Evolutionary conservation across 495 filamentous ascomycete genomes (phyloP), one percentile per base, ranked within the genome.

Genomic region (Xylaria bambusicola): DNA sequence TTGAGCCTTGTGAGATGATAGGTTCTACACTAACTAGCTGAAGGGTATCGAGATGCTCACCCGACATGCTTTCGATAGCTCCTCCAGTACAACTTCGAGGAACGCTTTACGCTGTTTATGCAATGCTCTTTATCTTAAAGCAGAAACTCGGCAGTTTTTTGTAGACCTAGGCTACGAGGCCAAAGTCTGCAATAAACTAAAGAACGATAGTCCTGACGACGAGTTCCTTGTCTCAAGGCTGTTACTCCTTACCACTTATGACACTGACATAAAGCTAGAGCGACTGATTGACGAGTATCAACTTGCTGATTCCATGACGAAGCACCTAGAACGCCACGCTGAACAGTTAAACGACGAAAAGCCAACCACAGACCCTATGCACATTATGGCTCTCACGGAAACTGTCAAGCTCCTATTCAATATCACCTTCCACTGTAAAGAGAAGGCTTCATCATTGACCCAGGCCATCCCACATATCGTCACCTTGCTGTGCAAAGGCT

Each of bases 351-450:
- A 62, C 21, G 61, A 66, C 10, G 58, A 62, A 63, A 72, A 58
- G 36, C 56, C 63, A 27, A 69, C 71, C 29, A 66, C 77, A 4
- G 71, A 85, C 26, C 82, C 87, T 2, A 89, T 92, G 79, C 87
- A 88, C 56, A 83, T 86, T 60, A 82, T 93, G 80, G 93, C 92
- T 7, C 77, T 98, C 4, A 81, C 77, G 0, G 95, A 98, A 67
- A 91, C 87, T 1, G 74, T 95, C 12, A 97, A 97, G 67, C 78
- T 98, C 42, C 73, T 96, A 6, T 98, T 95, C 76, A 97, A 97
- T 71, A 74, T 97, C 38, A 87, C 85, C 5, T 85, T 91, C 67
- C 84, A 87, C 62, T 87, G 84, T 64, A 83, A 86, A 0, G 76
- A 85, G 51, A 76, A 86, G 12, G 67, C 77, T 21, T 69, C 67